These are phyloP conservation scores for Boletus semigastroideus DNA, from an alignment of 1,284 basidiomycete genomes.

Conservation along the genomic window DNA sequence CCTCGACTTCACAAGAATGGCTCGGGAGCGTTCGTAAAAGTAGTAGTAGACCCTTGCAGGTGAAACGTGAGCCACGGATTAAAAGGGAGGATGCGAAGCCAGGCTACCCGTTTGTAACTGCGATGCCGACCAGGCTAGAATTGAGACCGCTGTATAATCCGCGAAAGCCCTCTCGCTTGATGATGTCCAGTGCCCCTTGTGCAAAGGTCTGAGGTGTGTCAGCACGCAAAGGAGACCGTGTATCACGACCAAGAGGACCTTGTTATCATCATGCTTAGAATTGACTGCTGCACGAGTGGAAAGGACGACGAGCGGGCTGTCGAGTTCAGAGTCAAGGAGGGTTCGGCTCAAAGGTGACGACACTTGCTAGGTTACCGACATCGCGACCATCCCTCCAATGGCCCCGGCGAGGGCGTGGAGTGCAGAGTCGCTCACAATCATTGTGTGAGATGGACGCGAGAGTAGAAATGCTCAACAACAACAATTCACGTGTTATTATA, in stretches of 20 bases:
- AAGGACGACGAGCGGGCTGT: conserved; percentile 87
- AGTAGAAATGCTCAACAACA: no score
- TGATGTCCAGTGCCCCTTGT: conserved; percentile 69
- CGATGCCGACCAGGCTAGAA: conserved; percentile 88
- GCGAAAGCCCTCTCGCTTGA: conserved; percentile 81
- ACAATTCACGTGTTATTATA: no score
- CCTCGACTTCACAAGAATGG: conserved; percentile 56
- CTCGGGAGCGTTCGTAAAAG: conserved; percentile 74
- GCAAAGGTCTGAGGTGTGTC: conserved; percentile 44
- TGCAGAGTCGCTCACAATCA: conserved; percentile 82
- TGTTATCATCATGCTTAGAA: conserved; percentile 72
- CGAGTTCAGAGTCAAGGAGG: conserved; percentile 16
- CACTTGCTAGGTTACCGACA: conserved; percentile 81
- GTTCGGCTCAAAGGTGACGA: background rate
- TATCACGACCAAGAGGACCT: conserved; percentile 41
- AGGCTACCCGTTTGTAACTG: conserved; percentile 84
- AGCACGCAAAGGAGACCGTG: background rate
- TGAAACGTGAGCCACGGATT: background rate
- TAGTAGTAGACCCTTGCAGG: conserved; percentile 73
- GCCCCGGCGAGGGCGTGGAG: conserved; percentile 92
- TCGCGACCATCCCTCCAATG: conserved; percentile 87
- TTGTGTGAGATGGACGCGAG: conserved; percentile 35
- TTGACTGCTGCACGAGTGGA: conserved; percentile 94
- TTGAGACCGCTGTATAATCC: conserved; percentile 89
- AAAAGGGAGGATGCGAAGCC: conserved; percentile 11